phyloP scores from a whole-genome alignment of 2,329 filamentous ascomycete species.

The Trichoderma sp. region DNA sequence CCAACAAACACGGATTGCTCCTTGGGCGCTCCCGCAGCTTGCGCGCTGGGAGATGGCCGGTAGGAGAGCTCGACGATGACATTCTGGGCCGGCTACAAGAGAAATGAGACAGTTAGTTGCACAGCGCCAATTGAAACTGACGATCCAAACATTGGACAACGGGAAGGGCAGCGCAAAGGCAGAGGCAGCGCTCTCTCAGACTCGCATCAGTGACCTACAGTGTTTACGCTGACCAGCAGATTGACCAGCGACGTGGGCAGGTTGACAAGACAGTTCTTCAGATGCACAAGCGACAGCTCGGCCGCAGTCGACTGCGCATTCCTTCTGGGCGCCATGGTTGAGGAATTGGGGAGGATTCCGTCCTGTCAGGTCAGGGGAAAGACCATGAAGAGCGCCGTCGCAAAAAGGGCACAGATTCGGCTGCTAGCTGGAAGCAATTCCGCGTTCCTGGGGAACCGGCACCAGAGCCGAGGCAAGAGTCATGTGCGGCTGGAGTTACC shows the following conservation, averaged over 20 bases:
- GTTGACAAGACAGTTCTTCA: slow-evolving; percentile 96
- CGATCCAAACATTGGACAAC: background rate
- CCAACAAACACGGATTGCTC: slow-evolving; percentile 82
- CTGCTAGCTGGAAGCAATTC: slow-evolving; percentile 26
- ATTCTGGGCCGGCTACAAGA: slow-evolving; percentile 83
- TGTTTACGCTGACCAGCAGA: slow-evolving; percentile 85
- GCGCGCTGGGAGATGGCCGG: slow-evolving; percentile 52
- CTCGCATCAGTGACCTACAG: slow-evolving; percentile 58
- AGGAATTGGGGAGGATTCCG: slow-evolving; percentile 20
- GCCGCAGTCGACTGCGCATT: slow-evolving; percentile 70
- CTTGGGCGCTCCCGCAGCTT: slow-evolving; percentile 51
- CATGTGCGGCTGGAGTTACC: slow-evolving; percentile 37
- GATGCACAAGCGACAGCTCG: slow-evolving; percentile 81
- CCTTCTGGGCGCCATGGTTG: slow-evolving; percentile 53
- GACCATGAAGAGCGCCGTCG: background rate
- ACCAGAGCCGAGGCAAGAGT: slow-evolving; percentile 42
- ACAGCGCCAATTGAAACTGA: background rate
- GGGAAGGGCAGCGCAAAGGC: background rate
- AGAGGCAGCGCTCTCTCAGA: background rate
- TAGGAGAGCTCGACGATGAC: slow-evolving; percentile 91
- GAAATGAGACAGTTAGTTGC: background rate
- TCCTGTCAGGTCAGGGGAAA: slow-evolving; percentile 12
- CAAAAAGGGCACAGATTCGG: slow-evolving; percentile 7
- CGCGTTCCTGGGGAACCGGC: slow-evolving; percentile 28
- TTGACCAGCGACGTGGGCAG: slow-evolving; percentile 83